These are phyloP conservation scores for Jaapia argillacea DNA, from an alignment of 768 basidiomycete species.

Conservation along the genomic window DNA sequence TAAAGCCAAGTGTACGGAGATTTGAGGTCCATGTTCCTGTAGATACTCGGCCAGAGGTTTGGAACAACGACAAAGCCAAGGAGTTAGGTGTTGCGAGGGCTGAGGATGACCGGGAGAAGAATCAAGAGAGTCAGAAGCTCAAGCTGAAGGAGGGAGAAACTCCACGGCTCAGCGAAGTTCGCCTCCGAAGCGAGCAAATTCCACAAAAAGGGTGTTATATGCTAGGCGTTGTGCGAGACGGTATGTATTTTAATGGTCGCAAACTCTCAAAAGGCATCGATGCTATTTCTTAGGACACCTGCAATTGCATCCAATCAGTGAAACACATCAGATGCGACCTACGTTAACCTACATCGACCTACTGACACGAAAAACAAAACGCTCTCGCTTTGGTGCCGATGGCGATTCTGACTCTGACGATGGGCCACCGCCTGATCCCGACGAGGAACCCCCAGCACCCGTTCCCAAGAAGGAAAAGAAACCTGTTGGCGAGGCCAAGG, in stretches of 20 bases:
- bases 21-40: slow-evolving; percentile 75
- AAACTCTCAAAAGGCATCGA: background rate
- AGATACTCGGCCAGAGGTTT: slow-evolving; percentile 74
- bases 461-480: slow-evolving; percentile 51
- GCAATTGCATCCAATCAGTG: slow-evolving; percentile 68
- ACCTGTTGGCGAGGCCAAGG: slow-evolving; percentile 46
- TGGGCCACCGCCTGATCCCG: slow-evolving; percentile 72
- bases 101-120: slow-evolving; percentile 75
- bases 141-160: slow-evolving; percentile 42
- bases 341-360: slow-evolving; percentile 75
- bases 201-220: slow-evolving; percentile 57
- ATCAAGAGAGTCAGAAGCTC: slow-evolving; percentile 39
- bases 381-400: slow-evolving; percentile 31
- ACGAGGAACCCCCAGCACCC: slow-evolving; percentile 45
- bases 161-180: slow-evolving; percentile 56
- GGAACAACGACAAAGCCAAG: slow-evolving; percentile 62
- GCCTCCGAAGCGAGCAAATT: slow-evolving; percentile 66
- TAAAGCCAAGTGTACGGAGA: slow-evolving; percentile 51
- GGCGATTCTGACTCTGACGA: slow-evolving; percentile 71
- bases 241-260: slow-evolving; percentile 30
- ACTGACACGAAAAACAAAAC: slow-evolving; percentile 52
- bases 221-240: slow-evolving; percentile 67
- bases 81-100: slow-evolving; percentile 54
- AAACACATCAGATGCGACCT: slow-evolving; percentile 77
- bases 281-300: slow-evolving; percentile 41